Conservation (phyloP, 192 early-diverging fungal genomes). For the Pilobolus umbonatus region DNA sequence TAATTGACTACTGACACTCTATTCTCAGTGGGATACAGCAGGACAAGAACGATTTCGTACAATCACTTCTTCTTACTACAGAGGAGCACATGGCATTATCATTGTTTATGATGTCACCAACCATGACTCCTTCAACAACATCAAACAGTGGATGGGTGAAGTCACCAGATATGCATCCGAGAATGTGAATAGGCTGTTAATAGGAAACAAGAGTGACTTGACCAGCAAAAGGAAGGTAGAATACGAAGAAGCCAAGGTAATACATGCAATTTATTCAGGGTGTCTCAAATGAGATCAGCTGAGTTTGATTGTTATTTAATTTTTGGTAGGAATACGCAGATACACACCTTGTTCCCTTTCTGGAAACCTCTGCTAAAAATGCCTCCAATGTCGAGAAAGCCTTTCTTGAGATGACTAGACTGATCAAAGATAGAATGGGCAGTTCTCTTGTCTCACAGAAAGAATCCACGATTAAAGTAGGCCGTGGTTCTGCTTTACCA, state of each 20-base stretch:
- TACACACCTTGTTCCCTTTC: slow-evolving; percentile 78
- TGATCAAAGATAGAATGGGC: slow-evolving; percentile 6
- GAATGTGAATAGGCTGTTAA: slow-evolving; percentile 93
- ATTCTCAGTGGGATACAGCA: slow-evolving; percentile 86
- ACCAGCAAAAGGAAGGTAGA: slow-evolving; percentile 82
- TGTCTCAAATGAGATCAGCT: no score
- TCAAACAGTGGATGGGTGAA: slow-evolving; percentile 97
- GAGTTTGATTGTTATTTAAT: no score
- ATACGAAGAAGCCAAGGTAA: slow-evolving; percentile 20
- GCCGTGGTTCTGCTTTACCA: no score
- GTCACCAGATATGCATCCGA: slow-evolving; percentile 95
- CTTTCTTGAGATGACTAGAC: slow-evolving; percentile 90
- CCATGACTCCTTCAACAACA: slow-evolving; percentile 88
- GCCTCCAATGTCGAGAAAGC: slow-evolving; percentile 97
- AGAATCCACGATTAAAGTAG: no score
- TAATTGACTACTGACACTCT: not conserved
- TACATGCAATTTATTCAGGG: no score
- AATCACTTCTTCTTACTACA: slow-evolving; percentile 96
- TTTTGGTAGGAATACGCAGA: slow-evolving; percentile 89
- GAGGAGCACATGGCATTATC: slow-evolving; percentile 96
- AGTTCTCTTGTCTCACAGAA: no score
- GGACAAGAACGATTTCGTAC: slow-evolving; percentile 99
- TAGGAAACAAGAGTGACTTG: slow-evolving; percentile 98
- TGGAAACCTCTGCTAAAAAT: slow-evolving; percentile 96
- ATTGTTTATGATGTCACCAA: slow-evolving; percentile 98